These are phyloP conservation scores for Tulasnella sp. DNA, from an alignment of 768 basidiomycete species.

Conservation along the genomic window DNA sequence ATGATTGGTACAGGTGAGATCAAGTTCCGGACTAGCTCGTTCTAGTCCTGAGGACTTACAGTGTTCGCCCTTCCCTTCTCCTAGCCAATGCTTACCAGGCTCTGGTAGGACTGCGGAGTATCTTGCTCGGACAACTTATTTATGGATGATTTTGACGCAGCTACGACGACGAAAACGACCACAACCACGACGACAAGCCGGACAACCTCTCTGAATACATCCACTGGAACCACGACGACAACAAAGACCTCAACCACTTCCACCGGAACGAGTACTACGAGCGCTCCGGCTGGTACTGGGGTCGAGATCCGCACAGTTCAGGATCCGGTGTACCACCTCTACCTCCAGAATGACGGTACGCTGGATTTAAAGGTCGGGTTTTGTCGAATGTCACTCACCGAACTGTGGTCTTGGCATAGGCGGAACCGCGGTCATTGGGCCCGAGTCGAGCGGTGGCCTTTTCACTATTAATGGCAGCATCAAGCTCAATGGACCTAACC, in stretches of 20 bases:
- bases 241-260: slow-evolving; percentile 13
- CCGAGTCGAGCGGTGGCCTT: slow-evolving; percentile 43
- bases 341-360: slow-evolving; percentile 45
- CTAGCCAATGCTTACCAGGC: not conserved
- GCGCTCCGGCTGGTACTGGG: slow-evolving; percentile 24
- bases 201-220: not conserved
- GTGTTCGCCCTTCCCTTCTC: slow-evolving; percentile 8
- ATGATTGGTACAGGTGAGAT: slow-evolving; percentile 39
- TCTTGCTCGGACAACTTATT: slow-evolving; percentile 33
- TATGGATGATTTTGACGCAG: not conserved
- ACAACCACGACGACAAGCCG: not conserved
- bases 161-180: slow-evolving; percentile 4
- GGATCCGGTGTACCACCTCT: slow-evolving; percentile 50
- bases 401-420: slow-evolving; percentile 28
- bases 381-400: not conserved
- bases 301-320: slow-evolving; percentile 48
- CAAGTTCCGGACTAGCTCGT: not conserved
- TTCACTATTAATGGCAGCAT: slow-evolving; percentile 46
- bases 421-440: slow-evolving; percentile 45
- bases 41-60: slow-evolving; percentile 42
- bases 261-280: slow-evolving; percentile 23
- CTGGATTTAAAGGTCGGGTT: not conserved
- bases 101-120: slow-evolving; percentile 28
- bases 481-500: slow-evolving; percentile 37
- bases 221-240: not conserved